A percentile compares a stretch with the other conserved stretches of the same genome.
These are phyloP conservation scores for Plasmodium gallinaceum DNA, from an alignment of 169 alveolate genomes.

Conservation along the genomic window DNA sequence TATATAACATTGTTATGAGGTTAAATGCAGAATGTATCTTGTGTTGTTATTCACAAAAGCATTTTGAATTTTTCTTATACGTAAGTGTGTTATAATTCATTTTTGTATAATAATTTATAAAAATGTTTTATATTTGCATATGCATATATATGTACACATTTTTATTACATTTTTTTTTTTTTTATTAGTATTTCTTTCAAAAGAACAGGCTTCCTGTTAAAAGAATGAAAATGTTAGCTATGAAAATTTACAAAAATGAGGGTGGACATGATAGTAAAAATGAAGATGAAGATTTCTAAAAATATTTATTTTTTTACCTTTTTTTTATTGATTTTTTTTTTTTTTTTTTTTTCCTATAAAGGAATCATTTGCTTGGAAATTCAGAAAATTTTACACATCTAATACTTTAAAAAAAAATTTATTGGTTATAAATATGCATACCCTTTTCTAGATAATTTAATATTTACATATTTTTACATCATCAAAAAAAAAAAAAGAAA, in stretches of 20 bases:
- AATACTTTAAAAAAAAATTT: neutral
- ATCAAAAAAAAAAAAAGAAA: too few relatives aligned
- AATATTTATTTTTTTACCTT: too few relatives aligned
- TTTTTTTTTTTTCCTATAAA: conserved; percentile 9
- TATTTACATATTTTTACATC: too few relatives aligned
- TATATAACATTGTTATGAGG: conserved; percentile 69
- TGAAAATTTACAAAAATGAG: conserved; percentile 39
- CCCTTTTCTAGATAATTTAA: too few relatives aligned
- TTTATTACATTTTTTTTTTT: conserved; percentile 1
- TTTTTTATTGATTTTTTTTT: neutral
- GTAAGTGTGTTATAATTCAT: conserved; percentile 32
- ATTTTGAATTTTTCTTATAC: conserved; percentile 59
- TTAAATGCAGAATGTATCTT: conserved; percentile 65
- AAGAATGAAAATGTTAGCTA: conserved; percentile 29
- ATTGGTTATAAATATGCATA: neutral
- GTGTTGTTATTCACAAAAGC: conserved; percentile 68
- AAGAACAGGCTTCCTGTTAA: conserved; percentile 24
- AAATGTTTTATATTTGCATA: neutral
- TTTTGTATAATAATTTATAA: conserved; percentile 10
- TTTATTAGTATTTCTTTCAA: conserved; percentile 56
- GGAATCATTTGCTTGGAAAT: neutral
- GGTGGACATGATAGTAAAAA: conserved; percentile 23
- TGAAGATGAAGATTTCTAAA: conserved; percentile 31
- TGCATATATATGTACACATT: neutral
- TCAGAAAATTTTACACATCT: neutral